A percentile compares a stretch with the other conserved stretches of the same genome.
These are phyloP conservation scores for Colletotrichum kahawae DNA, from an alignment of 2,329 filamentous ascomycete genomes.

Conservation along the genomic window DNA sequence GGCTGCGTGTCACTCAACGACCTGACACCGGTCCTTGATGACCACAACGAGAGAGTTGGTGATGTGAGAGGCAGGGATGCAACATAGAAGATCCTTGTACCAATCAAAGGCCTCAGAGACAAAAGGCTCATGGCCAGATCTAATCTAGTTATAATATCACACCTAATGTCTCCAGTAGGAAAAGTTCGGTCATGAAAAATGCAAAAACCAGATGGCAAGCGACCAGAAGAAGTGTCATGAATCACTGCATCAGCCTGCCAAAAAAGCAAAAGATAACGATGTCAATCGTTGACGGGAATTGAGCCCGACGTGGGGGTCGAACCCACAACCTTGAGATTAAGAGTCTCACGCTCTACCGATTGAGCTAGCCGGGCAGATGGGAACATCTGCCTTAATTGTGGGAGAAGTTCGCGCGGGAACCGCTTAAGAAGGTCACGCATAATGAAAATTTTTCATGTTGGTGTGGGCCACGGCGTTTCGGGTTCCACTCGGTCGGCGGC, in stretches of 20 bases:
- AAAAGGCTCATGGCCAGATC: background rate
- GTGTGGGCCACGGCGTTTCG: background rate
- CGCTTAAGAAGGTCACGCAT: background rate
- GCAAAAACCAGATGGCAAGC: too few relatives aligned
- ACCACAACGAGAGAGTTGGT: background rate
- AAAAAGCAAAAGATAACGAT: background rate
- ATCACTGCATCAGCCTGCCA: background rate
- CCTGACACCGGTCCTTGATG: rapidly evolving
- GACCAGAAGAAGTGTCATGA: rapidly evolving
- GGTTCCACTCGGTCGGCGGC: background rate
- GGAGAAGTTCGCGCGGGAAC: rapidly evolving
- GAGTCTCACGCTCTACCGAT: conserved; percentile 78
- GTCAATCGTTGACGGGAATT: conserved; percentile 24
- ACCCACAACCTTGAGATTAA: conserved; percentile 39
- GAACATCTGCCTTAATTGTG: conserved; percentile 19
- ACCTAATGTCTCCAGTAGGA: background rate
- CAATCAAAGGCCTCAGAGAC: rapidly evolving
- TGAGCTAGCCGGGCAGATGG: conserved; percentile 63
- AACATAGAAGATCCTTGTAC: rapidly evolving
- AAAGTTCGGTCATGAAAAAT: background rate
- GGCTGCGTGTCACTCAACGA: conserved; percentile 21
- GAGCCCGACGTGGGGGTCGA: conserved; percentile 29
- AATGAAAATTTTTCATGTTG: background rate
- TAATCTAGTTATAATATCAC: background rate
- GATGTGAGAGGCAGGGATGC: background rate